Conservation (phyloP, 768 basidiomycete genomes). For the Austroboletus eburneus region DNA sequence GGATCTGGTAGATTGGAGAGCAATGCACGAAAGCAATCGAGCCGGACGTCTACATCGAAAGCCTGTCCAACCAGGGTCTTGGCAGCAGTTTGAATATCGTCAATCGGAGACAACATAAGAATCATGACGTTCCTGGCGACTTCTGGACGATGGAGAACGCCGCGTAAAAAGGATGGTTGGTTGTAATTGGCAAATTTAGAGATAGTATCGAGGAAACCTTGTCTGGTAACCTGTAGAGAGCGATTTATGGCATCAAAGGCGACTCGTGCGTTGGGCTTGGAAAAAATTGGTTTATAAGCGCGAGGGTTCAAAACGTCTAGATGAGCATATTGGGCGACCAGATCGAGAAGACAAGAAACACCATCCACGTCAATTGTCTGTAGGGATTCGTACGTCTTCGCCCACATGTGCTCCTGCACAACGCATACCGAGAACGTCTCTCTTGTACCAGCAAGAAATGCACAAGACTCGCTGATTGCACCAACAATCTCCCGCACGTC, state of each 20-base stretch:
- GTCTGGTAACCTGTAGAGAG: conserved; percentile 52
- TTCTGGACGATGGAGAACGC: conserved; percentile 51
- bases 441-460: conserved; percentile 28
- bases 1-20: conserved; percentile 62
- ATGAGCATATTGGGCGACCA: conserved; percentile 59
- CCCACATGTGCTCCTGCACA: conserved; percentile 66
- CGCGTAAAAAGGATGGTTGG: conserved; percentile 44
- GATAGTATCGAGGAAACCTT: conserved; percentile 59
- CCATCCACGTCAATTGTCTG: conserved; percentile 56
- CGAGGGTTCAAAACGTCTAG: conserved; percentile 55
- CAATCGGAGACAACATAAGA: conserved; percentile 80
- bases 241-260: conserved; percentile 58
- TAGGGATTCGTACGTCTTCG: conserved; percentile 54
- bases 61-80: conserved; percentile 81
- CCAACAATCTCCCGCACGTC: conserved; percentile 33
- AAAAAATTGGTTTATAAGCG: conserved; percentile 43
- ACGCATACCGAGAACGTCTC: conserved; percentile 33
- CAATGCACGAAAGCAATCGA: conserved; percentile 81
- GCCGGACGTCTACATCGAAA: conserved; percentile 84
- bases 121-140: conserved; percentile 57
- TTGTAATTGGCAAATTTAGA: conserved; percentile 64
- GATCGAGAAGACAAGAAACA: conserved; percentile 52
- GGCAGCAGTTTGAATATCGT: conserved; percentile 67
- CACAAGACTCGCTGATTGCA: conserved; percentile 32
- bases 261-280: conserved; percentile 25